Evolutionary conservation across 2,329 filamentous ascomycete species (phyloP), one percentile per base, ranked within the genome.

Genomic region (Alternaria panax): DNA sequence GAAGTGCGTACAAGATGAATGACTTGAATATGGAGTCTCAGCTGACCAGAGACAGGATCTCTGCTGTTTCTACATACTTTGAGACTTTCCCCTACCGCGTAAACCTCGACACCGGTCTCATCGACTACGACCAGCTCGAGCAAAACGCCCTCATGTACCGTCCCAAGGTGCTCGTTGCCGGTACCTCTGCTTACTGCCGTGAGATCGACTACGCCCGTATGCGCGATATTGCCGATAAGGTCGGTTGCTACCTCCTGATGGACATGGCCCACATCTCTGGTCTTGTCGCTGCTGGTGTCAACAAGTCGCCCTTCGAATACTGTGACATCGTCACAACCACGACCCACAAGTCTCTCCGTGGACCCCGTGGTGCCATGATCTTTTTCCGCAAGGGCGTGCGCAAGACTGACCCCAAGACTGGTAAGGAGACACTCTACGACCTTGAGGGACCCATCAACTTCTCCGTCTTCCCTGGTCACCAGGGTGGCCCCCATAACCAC

Each of bases 211-310:
- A 99, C 81, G 88, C 90, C 73, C 89, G 91, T 69, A 95, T 99
- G 87, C 92, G 92, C 67, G 87, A 92, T 70, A 95, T 97, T 66
- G 91, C 91, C 69, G 91, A 97, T 80, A 96, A 96, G 82, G 87
- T 92, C 57, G 92, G 93, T 71, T 92, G 92, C 74, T 99, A 98
- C 81, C 86, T 99, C 58, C 83, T 99, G 62, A 92, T 92, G 70
- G 95, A 99, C 76, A 97, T 99, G 88, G 95, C 95, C 53, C 95
- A 99, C 76, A 96, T 99, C 69, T 98, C 94, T 9, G 95, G 95
- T 67, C 84, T 99, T 64, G 88, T 99, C 51, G 93, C 95, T 42
- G 94, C 92, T 69, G 93, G 93, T 74, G 93, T 97, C 55, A 88
- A 97, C 67, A 92, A 93, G 42, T 90, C 91, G 61, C 95, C 95